These are phyloP conservation scores for Eutrema salsugineum DNA, from an alignment of 441 rosid genomes.

Conservation along the genomic window DNA sequence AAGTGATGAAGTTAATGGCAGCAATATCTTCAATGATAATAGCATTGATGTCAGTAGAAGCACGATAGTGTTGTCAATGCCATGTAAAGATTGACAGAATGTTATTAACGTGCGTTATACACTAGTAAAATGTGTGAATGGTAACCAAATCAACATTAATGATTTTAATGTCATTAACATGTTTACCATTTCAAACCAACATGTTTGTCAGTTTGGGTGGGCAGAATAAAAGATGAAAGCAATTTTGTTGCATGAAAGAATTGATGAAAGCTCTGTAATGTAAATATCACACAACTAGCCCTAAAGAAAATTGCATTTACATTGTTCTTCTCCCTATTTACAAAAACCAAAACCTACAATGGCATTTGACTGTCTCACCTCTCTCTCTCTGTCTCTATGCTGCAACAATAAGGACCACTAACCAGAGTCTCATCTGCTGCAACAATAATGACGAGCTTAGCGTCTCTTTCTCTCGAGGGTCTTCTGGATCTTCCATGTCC, in stretches of 20 bases:
- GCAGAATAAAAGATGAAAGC: slow-evolving; percentile 19
- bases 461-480: slow-evolving; percentile 61
- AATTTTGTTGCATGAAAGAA: slow-evolving; percentile 25
- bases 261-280: slow-evolving; percentile 24
- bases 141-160: background rate
- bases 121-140: background rate
- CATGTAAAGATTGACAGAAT: background rate
- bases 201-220: background rate
- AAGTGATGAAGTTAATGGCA: background rate
- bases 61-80: background rate
- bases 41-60: background rate
- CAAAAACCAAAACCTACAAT: slow-evolving; percentile 24
- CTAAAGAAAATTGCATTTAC: slow-evolving; percentile 38
- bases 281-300: slow-evolving; percentile 20
- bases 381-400: too few species aligned
- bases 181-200: background rate
- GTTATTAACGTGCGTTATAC: background rate
- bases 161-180: background rate
- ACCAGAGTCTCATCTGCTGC: slow-evolving; percentile 4
- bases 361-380: slow-evolving; percentile 34
- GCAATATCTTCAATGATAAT: background rate
- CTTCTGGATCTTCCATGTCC: slow-evolving; percentile 83
- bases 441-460: slow-evolving; percentile 41
- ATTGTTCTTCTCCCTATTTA: slow-evolving; percentile 28
- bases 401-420: too few species aligned